phyloP scores from a whole-genome alignment of 2,329 filamentous ascomycete species.

The Aaosphaeria arxii region DNA sequence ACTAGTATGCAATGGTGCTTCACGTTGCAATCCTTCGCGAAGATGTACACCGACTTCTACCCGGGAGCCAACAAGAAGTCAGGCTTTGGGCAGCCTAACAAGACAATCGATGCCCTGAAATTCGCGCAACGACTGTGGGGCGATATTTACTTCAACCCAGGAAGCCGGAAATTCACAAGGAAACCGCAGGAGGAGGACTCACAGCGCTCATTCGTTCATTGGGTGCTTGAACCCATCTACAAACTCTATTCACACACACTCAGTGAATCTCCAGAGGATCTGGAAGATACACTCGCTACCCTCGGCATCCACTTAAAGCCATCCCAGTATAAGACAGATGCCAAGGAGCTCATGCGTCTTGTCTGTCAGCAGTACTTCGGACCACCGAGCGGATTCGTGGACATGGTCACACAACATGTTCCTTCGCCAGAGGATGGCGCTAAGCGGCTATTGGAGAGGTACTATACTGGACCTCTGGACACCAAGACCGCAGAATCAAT shows the following conservation, averaged over 20 bases:
- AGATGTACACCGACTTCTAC: slow-evolving; percentile 92
- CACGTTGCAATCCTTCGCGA: slow-evolving; percentile 87
- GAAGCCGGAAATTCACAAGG: slow-evolving; percentile 84
- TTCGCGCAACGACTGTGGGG: slow-evolving; percentile 90
- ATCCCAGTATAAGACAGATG: slow-evolving; percentile 86
- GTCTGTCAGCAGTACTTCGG: slow-evolving; percentile 97
- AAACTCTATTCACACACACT: slow-evolving; percentile 96
- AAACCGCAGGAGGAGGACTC: slow-evolving; percentile 79
- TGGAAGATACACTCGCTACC: slow-evolving; percentile 73
- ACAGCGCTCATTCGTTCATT: slow-evolving; percentile 87
- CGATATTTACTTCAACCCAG: slow-evolving; percentile 92
- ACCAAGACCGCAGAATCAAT: slow-evolving; percentile 78
- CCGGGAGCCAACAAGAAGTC: slow-evolving; percentile 50
- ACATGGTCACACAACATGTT: slow-evolving; percentile 89
- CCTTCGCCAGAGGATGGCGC: slow-evolving; percentile 82
- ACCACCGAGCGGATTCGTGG: slow-evolving; percentile 82
- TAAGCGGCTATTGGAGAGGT: slow-evolving; percentile 71
- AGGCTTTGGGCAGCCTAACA: slow-evolving; percentile 32
- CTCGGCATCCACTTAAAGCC: slow-evolving; percentile 87
- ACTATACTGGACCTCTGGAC: slow-evolving; percentile 89
- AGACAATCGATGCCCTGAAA: slow-evolving; percentile 67
- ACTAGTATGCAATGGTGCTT: slow-evolving; percentile 96
- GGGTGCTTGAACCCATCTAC: slow-evolving; percentile 94
- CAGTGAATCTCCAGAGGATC: slow-evolving; percentile 80
- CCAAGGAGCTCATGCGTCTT: slow-evolving; percentile 80